Evolutionary conservation across 139 green algal genomes (phyloP).

Genomic region (Gonium pectorale): DNA sequence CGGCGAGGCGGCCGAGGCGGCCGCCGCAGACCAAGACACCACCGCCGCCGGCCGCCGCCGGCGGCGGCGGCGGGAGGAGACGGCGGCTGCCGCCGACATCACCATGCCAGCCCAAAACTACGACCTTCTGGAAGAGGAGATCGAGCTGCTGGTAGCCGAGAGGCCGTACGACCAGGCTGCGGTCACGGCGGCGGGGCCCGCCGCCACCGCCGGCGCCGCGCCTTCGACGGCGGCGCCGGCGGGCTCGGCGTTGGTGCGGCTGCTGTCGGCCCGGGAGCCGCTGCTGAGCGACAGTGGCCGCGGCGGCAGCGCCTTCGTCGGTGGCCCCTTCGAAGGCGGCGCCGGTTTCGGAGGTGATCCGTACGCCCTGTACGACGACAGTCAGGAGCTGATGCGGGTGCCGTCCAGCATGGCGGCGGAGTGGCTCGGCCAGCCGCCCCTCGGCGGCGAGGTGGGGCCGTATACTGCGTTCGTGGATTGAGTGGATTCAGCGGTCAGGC

Average conservation of each 20-base stretch:
- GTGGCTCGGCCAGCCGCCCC: background rate
- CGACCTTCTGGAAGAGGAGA: constrained; percentile 7
- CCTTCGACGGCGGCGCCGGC: background rate
- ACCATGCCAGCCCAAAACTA: background rate
- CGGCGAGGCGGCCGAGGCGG: background rate
- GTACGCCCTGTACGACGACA: background rate
- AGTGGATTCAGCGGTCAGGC: too few relatives aligned
- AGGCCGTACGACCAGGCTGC: background rate
- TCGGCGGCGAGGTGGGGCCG: too few relatives aligned
- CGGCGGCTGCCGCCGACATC: background rate
- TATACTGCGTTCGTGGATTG: too few relatives aligned
- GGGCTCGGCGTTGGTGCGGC: background rate
- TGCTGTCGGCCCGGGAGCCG: background rate
- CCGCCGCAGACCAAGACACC: background rate
- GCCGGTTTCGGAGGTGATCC: background rate
- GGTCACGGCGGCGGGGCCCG: background rate
- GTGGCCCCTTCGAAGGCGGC: background rate
- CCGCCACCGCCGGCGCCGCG: background rate
- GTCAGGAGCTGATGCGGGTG: background rate
- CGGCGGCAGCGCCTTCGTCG: background rate
- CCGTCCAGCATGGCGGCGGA: background rate
- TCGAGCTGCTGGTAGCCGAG: background rate
- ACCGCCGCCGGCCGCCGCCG: background rate
- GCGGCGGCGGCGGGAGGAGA: background rate
- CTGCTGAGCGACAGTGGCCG: background rate